A percentile compares a stretch with the other conserved stretches of the same genome.
These are phyloP conservation scores for Starmerella stellata DNA, from an alignment of 805 yeast species.

Conservation along the genomic window DNA sequence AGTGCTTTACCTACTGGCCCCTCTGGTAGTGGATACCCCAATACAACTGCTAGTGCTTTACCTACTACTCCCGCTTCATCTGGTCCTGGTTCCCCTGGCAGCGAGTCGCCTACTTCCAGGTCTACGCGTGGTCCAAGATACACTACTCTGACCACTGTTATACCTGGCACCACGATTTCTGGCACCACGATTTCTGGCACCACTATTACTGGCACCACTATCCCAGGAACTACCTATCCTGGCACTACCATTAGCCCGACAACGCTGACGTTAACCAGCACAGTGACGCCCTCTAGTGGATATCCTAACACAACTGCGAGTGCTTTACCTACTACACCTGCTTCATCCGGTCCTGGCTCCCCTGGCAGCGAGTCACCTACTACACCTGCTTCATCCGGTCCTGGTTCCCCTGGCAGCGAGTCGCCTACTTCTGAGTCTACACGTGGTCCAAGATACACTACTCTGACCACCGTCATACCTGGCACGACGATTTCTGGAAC, in stretches of 20 bases:
- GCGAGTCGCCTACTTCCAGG: neutral
- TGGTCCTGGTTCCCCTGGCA: neutral
- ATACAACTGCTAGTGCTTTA: neutral
- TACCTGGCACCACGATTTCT: slow-evolving; percentile 10
- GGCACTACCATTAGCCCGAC: neutral
- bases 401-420: neutral
- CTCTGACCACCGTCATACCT: slow-evolving; percentile 4
- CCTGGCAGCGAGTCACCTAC: neutral
- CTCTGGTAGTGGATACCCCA: too few relatives aligned
- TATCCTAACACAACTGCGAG: neutral
- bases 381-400: neutral
- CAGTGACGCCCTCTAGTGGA: neutral
- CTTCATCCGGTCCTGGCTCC: neutral
- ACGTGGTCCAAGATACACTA: neutral
- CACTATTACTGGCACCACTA: neutral
- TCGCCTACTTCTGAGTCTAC: neutral
- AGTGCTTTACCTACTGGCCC: neutral
- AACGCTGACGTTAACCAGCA: neutral
- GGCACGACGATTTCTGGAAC: slow-evolving; percentile 7
- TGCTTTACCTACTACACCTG: neutral
- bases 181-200: slow-evolving; percentile 3
- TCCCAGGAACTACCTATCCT: neutral
- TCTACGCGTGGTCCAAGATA: neutral
- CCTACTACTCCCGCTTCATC: neutral
- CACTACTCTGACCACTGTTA: too few relatives aligned